These are phyloP conservation scores for Chrysoporthe austroafricana DNA, from an alignment of 2,329 filamentous ascomycete species.

Conservation along the genomic window DNA sequence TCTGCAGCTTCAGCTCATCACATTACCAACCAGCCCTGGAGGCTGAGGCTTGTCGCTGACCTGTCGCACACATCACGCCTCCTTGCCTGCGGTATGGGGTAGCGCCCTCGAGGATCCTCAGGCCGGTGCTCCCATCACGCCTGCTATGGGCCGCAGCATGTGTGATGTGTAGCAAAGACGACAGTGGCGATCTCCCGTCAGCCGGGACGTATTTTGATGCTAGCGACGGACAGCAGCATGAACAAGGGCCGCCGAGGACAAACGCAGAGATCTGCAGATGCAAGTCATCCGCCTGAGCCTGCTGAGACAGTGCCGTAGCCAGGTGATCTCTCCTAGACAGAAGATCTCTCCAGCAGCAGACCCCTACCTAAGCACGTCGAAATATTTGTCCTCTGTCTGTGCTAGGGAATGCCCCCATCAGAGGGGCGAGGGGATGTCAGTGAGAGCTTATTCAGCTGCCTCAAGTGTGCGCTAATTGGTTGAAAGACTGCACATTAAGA, in stretches of 20 bases:
- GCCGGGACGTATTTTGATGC: neutral
- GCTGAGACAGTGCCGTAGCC: neutral
- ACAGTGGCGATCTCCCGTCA: conserved; percentile 10
- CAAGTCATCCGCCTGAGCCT: conserved; percentile 8
- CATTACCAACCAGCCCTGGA: neutral
- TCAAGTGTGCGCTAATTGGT: conserved; percentile 6
- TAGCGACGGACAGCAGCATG: neutral
- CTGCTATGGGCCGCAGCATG: neutral
- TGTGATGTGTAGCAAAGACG: neutral
- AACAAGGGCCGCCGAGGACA: neutral
- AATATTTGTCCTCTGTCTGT: neutral
- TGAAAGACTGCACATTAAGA: neutral
- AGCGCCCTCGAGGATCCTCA: neutral
- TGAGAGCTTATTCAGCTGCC: neutral
- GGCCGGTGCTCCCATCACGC: neutral
- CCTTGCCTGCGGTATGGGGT: neutral
- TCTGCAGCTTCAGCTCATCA: conserved; percentile 8
- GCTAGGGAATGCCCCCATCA: neutral
- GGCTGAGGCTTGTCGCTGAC: neutral
- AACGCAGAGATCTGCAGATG: conserved; percentile 7
- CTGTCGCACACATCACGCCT: neutral
- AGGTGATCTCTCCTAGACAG: conserved; percentile 3
- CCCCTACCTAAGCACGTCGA: neutral
- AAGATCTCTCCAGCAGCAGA: conserved; percentile 10
- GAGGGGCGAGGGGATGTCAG: neutral